phyloP scores from a whole-genome alignment of 257 asterid genomes.

The Ilex asprella region DNA sequence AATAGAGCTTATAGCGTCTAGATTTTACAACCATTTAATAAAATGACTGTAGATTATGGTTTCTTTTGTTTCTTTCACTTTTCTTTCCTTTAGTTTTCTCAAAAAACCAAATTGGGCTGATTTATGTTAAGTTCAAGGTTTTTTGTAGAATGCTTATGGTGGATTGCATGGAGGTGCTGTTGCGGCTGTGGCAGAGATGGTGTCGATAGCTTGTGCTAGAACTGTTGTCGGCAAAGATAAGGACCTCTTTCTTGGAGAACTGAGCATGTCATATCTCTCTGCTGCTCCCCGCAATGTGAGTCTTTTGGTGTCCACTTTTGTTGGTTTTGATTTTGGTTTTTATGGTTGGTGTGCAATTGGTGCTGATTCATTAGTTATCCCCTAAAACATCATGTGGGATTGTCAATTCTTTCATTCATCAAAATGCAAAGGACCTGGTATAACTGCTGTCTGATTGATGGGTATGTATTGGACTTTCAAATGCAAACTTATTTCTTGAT shows the following conservation, averaged over 20 bases:
- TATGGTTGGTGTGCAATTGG: neutral
- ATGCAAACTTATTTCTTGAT: too few relatives aligned
- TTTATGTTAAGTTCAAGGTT: slow-evolving; percentile 6
- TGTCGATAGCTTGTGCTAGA: slow-evolving; percentile 76
- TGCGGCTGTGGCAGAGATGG: slow-evolving; percentile 59
- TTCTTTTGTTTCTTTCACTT: neutral
- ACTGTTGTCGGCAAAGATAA: slow-evolving; percentile 70
- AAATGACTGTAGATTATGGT: neutral
- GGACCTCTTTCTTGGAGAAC: slow-evolving; percentile 80
- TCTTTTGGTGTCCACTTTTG: neutral
- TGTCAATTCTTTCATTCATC: too few relatives aligned
- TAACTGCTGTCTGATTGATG: too few relatives aligned
- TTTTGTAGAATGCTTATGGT: slow-evolving; percentile 48
- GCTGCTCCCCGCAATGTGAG: slow-evolving; percentile 59
- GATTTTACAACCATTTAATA: neutral
- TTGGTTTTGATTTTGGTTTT: neutral
- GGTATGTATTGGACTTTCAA: too few relatives aligned
- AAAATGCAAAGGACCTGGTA: too few relatives aligned
- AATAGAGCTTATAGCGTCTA: neutral
- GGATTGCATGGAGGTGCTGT: slow-evolving; percentile 95
- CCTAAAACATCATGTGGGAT: too few relatives aligned
- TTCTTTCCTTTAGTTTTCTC: neutral
- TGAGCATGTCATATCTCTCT: slow-evolving; percentile 66
- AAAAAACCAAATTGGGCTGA: neutral
- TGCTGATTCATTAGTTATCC: neutral